phyloP scores from a whole-genome alignment of 2,329 filamentous ascomycete species.

The Neonectria ditissima region DNA sequence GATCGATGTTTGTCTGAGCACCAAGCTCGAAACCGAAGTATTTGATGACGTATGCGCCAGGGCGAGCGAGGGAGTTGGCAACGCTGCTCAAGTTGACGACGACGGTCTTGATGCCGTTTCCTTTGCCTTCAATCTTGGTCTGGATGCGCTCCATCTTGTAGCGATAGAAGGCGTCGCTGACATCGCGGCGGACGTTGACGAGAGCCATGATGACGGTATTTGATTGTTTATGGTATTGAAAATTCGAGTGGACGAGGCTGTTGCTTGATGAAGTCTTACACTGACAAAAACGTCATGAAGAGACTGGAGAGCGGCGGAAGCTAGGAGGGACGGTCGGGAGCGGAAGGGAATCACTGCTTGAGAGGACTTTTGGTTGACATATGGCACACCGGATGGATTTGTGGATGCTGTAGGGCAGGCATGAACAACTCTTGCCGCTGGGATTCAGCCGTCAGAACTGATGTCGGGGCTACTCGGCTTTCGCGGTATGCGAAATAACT shows the following conservation, averaged over 20 bases:
- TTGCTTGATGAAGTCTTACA: constrained; percentile 31
- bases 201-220: constrained; percentile 84
- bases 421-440: constrained; percentile 63
- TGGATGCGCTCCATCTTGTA: constrained; percentile 99
- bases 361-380: constrained; percentile 67
- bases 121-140: constrained; percentile 99
- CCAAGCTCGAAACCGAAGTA: constrained; percentile 99
- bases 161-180: constrained; percentile 98
- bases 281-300: constrained; percentile 55
- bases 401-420: constrained; percentile 64
- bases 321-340: constrained; percentile 55
- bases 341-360: constrained; percentile 64
- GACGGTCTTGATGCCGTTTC: constrained; percentile 99
- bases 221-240: constrained; percentile 31
- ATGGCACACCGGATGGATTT: constrained; percentile 62
- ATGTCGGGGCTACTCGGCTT: constrained; percentile 92
- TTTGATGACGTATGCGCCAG: constrained; percentile 97
- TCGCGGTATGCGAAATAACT: constrained; percentile 95
- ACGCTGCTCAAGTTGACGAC: constrained; percentile 97
- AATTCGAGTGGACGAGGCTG: constrained; percentile 33
- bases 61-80: constrained; percentile 89
- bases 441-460: constrained; percentile 89
- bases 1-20: constrained; percentile 98
- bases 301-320: constrained; percentile 48
- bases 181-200: constrained; percentile 98